Conservation (phyloP, 192 early-diverging fungal genomes). For the Diversispora eburnea region DNA sequence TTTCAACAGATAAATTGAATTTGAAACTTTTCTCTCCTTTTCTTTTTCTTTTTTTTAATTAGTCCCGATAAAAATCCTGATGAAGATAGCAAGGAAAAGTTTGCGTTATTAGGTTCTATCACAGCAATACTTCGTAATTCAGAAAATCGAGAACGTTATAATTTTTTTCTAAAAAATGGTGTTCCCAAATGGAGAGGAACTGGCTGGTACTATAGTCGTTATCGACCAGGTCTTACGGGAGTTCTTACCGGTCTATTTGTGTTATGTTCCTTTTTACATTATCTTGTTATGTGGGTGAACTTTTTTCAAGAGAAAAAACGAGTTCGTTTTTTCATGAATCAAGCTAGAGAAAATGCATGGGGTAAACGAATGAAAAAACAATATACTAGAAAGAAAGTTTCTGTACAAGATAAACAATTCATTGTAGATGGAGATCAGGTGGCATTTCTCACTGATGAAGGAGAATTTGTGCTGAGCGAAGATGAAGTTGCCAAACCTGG, state of each 20-base stretch:
- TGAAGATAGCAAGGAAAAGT: conserved; percentile 53
- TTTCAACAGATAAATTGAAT: background rate
- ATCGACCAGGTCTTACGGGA: conserved; percentile 63
- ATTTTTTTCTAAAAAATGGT: conserved; percentile 78
- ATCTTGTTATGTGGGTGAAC: conserved; percentile 56
- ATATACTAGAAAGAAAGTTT: conserved; percentile 33
- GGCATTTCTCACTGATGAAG: conserved; percentile 37
- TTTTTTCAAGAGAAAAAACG: conserved; percentile 59
- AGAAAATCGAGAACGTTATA: conserved; percentile 64
- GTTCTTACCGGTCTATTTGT: conserved; percentile 54
- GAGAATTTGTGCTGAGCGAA: conserved; percentile 35
- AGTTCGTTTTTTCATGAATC: conserved; percentile 37
- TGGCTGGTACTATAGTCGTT: conserved; percentile 68
- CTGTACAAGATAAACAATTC: conserved; percentile 42
- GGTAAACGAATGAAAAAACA: conserved; percentile 44
- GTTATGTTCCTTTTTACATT: conserved; percentile 60
- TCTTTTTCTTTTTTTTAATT: background rate
- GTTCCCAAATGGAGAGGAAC: conserved; percentile 78
- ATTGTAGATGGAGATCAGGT: conserved; percentile 38
- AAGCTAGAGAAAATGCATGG: conserved; percentile 39
- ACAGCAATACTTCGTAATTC: conserved; percentile 62
- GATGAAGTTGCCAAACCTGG: conserved; percentile 36
- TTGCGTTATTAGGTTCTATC: conserved; percentile 61
- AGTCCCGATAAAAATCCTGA: conserved; percentile 72
- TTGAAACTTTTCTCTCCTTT: background rate